These are phyloP conservation scores for Bretschneidera sinensis DNA, from an alignment of 345 rosid species.

Conservation along the genomic window DNA sequence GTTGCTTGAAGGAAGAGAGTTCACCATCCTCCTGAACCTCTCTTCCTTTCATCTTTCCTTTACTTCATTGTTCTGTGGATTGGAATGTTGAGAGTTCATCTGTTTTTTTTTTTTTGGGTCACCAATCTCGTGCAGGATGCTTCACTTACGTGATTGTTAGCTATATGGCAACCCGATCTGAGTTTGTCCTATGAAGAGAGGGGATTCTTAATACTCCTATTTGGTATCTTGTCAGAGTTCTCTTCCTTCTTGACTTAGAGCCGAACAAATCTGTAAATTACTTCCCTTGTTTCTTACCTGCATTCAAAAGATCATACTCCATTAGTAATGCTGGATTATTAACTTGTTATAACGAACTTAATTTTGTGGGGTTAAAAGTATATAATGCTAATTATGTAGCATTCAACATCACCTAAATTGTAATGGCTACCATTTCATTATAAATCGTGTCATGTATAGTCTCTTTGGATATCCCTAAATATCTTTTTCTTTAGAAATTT, in stretches of 20 bases:
- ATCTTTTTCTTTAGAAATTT: no score
- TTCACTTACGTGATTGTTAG: neutral
- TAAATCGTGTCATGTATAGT: no score
- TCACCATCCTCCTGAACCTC: neutral
- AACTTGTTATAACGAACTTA: no score
- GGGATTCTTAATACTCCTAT: neutral
- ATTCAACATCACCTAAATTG: no score
- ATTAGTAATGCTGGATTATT: neutral
- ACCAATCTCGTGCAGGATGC: neutral
- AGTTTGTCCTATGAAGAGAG: neutral
- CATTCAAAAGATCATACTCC: slow-evolving; percentile 13
- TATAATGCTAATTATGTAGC: no score
- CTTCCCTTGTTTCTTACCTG: slow-evolving; percentile 52
- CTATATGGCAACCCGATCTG: neutral
- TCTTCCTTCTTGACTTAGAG: neutral
- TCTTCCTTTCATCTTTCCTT: neutral
- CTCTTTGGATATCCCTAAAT: no score
- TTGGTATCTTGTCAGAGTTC: neutral
- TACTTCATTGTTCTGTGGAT: neutral
- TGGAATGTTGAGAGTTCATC: neutral
- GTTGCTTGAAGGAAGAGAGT: neutral
- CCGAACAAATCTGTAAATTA: slow-evolving; percentile 13
- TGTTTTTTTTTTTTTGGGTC: neutral
- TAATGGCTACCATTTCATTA: no score
- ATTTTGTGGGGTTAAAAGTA: no score